Conservation (phyloP, 1,284 basidiomycete species). For the Rhodotorula sp. region DNA sequence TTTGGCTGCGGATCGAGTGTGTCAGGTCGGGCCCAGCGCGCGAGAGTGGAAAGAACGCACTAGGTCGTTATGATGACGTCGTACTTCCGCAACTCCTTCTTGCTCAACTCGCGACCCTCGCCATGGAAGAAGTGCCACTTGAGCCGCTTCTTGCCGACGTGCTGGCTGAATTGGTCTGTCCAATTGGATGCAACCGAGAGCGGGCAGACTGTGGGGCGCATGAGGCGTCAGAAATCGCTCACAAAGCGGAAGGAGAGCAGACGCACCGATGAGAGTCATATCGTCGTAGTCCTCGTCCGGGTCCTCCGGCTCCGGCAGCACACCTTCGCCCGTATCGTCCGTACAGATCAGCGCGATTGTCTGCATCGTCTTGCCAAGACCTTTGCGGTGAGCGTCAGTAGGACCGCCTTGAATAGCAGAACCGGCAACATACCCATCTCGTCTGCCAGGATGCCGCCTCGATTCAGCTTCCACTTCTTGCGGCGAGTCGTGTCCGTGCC, state of each 20-base stretch:
- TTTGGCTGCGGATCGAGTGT: slow-evolving; percentile 22
- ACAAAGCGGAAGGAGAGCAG: background rate
- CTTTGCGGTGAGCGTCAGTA: slow-evolving; percentile 51
- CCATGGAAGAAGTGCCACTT: slow-evolving; percentile 63
- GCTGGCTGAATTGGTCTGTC: slow-evolving; percentile 70
- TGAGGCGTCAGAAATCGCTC: background rate
- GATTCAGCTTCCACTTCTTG: slow-evolving; percentile 63
- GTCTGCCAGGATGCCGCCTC: slow-evolving; percentile 81
- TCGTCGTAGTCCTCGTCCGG: slow-evolving; percentile 41
- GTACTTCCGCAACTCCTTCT: slow-evolving; percentile 62
- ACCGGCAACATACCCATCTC: slow-evolving; percentile 70
- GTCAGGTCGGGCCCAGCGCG: background rate
- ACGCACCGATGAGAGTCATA: slow-evolving; percentile 46
- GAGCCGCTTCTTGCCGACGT: slow-evolving; percentile 37
- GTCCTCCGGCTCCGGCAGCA: slow-evolving; percentile 40
- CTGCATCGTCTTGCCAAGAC: slow-evolving; percentile 65
- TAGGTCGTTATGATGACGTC: slow-evolving; percentile 91
- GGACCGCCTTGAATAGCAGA: background rate
- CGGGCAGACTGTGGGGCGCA: slow-evolving; percentile 66
- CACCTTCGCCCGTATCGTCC: slow-evolving; percentile 42
- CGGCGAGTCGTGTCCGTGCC: slow-evolving; percentile 74
- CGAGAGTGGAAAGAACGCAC: slow-evolving; percentile 56
- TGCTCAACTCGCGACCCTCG: slow-evolving; percentile 58
- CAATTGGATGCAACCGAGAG: slow-evolving; percentile 85
- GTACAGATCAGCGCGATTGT: slow-evolving; percentile 58